Base-by-base conservation (phyloP, 805 yeast species). In the Alloascoidea africana region DNA sequence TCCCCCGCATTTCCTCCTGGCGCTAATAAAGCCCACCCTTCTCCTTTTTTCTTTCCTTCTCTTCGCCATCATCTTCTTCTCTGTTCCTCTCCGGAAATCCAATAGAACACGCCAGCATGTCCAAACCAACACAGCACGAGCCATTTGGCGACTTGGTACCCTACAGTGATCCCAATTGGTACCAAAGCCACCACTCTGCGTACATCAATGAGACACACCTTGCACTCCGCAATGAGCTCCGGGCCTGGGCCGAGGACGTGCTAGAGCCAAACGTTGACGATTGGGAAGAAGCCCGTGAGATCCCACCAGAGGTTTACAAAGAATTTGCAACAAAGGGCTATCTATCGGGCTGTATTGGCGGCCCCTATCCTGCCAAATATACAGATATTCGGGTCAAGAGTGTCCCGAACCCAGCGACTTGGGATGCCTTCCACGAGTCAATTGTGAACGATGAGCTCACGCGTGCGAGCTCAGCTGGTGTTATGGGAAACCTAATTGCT, bases 221-320 rank as follows among this genome's bases (percentile, higher is more conserved):
- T 34, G 63, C 62, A 2, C 49, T 61, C 18, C 57, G 66, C 3
- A 47, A 46, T 34, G 65, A 61, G 44, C 59, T 62, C 17, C 55
- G 65, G 13, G 54, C 39, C 33, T 61, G 60, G 51, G 61, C 55
- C 17, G 60, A 58, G 17, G 53, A 57, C 44, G 49, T 42, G 40
- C 46, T 62, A 34, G 52, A 44, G 38, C 66, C 66, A n/a, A 49
- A 49, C 36, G 63, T 55, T 4, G 63, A 58, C 38, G 66, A 61
- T 38, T 61, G 66, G 66, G 66, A 61, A 38, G 62, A 44, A 39
- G 48, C 40, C 27, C 58, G 56, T 27, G 62, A 49, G 35, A 49
- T 62, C 15, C 34, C 19, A 18, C 17, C 36, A 17, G 17, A n/a
- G 5, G 14, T 37, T n/a, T 37, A 37, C 16, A 6, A 32, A 18